These are phyloP conservation scores for Clonostachys sp. DNA, from an alignment of 2,329 filamentous ascomycete species.

Conservation along the genomic window DNA sequence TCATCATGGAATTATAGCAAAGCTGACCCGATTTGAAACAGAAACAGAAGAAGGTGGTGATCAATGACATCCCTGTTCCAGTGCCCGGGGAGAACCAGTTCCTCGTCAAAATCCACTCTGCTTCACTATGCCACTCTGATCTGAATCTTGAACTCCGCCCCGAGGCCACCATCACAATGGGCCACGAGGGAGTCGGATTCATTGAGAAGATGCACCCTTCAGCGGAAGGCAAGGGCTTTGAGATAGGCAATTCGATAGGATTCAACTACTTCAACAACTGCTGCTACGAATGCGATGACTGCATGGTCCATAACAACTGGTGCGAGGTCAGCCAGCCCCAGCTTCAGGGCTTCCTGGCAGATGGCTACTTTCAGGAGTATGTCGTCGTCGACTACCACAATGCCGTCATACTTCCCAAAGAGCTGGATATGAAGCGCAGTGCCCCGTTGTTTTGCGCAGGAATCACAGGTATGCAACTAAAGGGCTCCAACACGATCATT, in stretches of 20 bases:
- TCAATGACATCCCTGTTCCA: constrained; percentile 38
- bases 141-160: constrained; percentile 15
- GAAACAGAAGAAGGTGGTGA: constrained; percentile 15
- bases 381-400: constrained; percentile 37
- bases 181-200: constrained; percentile 40
- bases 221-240: constrained; percentile 29
- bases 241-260: constrained; percentile 35
- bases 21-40: constrained; percentile 1
- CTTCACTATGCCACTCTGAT: constrained; percentile 26
- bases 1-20: neutral
- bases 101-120: constrained; percentile 25
- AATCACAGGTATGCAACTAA: constrained; percentile 24
- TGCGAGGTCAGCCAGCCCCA: constrained; percentile 28
- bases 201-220: constrained; percentile 28
- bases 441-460: constrained; percentile 44
- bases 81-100: constrained; percentile 31
- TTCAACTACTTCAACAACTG: constrained; percentile 38
- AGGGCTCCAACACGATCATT: neutral
- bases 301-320: constrained; percentile 33
- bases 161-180: constrained; percentile 18
- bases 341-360: constrained; percentile 32
- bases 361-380: constrained; percentile 43
- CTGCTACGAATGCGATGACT: constrained; percentile 41
- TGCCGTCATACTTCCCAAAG: constrained; percentile 17
- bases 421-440: constrained; percentile 27